phyloP scores from a whole-genome alignment of 164 flowering plant species.

The Chimonanthus praecox region DNA sequence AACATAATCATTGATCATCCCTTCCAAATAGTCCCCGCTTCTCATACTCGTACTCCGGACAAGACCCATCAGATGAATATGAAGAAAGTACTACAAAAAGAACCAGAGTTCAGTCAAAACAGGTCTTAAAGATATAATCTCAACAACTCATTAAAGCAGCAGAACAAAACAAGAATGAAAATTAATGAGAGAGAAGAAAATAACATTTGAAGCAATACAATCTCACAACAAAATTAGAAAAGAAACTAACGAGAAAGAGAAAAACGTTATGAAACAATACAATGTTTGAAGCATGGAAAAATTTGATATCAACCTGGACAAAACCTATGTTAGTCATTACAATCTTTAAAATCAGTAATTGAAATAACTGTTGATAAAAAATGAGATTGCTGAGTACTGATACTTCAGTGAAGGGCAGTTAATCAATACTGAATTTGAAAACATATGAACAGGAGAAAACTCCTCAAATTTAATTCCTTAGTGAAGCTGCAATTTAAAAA shows the following conservation, averaged over 20 bases:
- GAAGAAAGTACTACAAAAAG: background rate
- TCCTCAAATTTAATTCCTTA: background rate
- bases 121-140: too few species aligned
- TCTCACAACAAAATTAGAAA: too few species aligned
- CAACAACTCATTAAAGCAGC: too few species aligned
- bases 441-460: background rate
- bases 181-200: too few species aligned
- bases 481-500: background rate
- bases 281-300: background rate
- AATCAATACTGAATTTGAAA: background rate
- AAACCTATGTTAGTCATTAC: too few species aligned
- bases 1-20: constrained; percentile 67
- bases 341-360: too few species aligned
- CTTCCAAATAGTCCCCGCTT: constrained; percentile 78
- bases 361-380: too few species aligned
- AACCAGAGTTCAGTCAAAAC: too few species aligned
- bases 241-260: too few species aligned
- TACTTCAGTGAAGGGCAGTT: background rate
- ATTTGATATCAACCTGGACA: background rate
- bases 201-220: too few species aligned
- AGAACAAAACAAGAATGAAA: too few species aligned
- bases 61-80: constrained; percentile 39
- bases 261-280: background rate
- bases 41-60: constrained; percentile 29
- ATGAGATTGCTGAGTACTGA: background rate